Base-by-base conservation (phyloP, 495 filamentous ascomycete species). In the Lasiosphaeriaceae sp. region DNA sequence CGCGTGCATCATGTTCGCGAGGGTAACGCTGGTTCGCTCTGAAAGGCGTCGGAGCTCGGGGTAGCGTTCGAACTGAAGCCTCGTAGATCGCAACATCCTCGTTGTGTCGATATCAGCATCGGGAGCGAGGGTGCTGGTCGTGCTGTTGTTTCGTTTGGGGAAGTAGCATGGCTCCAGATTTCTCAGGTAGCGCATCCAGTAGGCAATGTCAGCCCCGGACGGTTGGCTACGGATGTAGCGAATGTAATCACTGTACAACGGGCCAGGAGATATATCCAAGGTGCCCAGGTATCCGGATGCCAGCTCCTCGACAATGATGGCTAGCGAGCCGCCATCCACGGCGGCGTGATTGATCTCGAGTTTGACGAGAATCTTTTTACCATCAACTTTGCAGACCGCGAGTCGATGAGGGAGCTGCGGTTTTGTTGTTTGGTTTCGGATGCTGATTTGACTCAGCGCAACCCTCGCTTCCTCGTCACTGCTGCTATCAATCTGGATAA, bases 181-280 rank as follows among this genome's bases (percentile, higher is more conserved):
- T 2, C 59, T 58, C 34, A 86, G 69, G 50, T 83, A 80, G 0
- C 69, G 65, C 44, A 73, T 70, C 83, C 83, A 86, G 62, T 82
- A 84, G 2, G 76, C 60, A 16, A 78, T 71, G 39, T 75, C 79
- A 21, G 69, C 69, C 12, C 69, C 54, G 16, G 66, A 66, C 0
- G 76, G 66, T 0, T 65, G 67, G 37, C 63, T 62, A 17, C 66
- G 63, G 3, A 85, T 60, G 50, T 80, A 80, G 1, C 61, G 57
- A 31, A 85, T 75, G 54, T 83, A 86, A 37, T 77, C 71, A 52
- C 80, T 83, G 70, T 81, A 86, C 26, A 76, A 60, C 1, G 80
- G 79, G 5, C 65, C 78, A 21, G 62, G 65, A 5, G 59, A 66
- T 11, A 58, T 54, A 16, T 48, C 41, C 11, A 64, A 59, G 4